These are phyloP conservation scores for Pyracantha coccinea DNA, from an alignment of 331 rosid genomes.

Conservation along the genomic window DNA sequence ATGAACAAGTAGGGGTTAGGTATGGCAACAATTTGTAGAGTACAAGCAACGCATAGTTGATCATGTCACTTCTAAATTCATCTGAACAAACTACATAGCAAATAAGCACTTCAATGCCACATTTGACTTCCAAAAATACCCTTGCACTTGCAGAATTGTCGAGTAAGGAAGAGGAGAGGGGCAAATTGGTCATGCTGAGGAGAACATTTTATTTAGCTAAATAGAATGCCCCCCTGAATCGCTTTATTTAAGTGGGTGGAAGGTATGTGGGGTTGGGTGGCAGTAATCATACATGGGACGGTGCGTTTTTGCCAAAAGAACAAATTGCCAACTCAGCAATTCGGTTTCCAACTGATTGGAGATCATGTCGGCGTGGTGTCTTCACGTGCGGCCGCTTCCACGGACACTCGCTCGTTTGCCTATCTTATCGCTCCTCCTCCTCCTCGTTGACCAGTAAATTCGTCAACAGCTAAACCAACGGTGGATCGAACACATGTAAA, in stretches of 20 bases:
- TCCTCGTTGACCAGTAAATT: neutral
- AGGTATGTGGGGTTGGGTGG: constrained; percentile 10
- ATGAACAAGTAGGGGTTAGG: too few species aligned
- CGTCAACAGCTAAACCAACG: neutral
- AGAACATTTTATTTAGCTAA: neutral
- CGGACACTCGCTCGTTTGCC: neutral
- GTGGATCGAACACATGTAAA: neutral
- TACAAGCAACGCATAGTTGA: neutral
- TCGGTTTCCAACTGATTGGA: constrained; percentile 27
- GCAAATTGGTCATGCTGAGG: constrained; percentile 18
- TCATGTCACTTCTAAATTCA: neutral
- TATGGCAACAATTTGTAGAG: neutral
- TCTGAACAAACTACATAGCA: neutral
- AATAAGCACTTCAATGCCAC: neutral
- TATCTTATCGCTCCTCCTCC: neutral
- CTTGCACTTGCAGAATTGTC: neutral
- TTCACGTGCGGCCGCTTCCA: constrained; percentile 23
- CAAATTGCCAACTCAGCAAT: constrained; percentile 34
- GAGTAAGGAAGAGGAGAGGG: neutral
- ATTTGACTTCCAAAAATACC: neutral
- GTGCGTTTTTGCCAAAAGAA: constrained; percentile 19
- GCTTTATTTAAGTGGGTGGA: neutral
- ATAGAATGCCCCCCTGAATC: neutral
- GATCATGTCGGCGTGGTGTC: constrained; percentile 34
- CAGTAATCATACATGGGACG: constrained; percentile 42